Evolutionary conservation across 228 moss, liverwort and hornwort species (phyloP), one percentile per base, ranked within the genome.

Genomic region (Sphagnum magellanicum): DNA sequence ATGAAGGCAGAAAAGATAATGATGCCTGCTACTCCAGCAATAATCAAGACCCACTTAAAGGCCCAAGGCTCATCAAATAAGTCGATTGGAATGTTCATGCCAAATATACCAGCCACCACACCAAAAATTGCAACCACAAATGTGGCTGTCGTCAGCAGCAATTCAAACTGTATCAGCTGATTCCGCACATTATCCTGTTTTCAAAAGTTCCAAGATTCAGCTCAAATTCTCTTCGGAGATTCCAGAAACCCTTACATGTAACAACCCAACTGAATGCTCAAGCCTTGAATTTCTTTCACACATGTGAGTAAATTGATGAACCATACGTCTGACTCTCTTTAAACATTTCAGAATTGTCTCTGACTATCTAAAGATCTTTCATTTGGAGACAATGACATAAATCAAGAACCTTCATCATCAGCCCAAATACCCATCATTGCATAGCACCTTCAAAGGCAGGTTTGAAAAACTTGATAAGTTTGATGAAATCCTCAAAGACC

Each of bases 121-220:
- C 98, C 84, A 71, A 74, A 98, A 68, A 94, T 81, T 67, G 94
- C 87, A 75, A 98, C 85, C 11, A 98, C 92, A 75, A 98, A 98
- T 48, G 98, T 98, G 15, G 92, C 92, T 46, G 92, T 92, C 16
- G 94, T 98, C 53, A 98, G 85, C 75, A 98, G 74, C 14, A 98
- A 83, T 79, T 98, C 98, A 70, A 94, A 90, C 74, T 94, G 98
- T 63, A 98, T 98, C 70, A 98, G 84, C 83, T 94, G 98, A 75
- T 98, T 98, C 68, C 98, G 88, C 70, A 98, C 98, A 68, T 98
- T 98, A 71, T 98, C 98, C 84, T 89, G 86, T 32, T 32, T 61
- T 67, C 66, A 74, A 53, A 64, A 57, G 61, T n/a, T 11, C 48
- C 60, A 59, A 70, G 6, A 62, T 6, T 70, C 53, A 70, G n/a